Percentiles rank a stretch among this genome's conserved stretches.
Evolutionary conservation across 306 rosid genomes (phyloP).

Genomic region (Mimosa pudica): DNA sequence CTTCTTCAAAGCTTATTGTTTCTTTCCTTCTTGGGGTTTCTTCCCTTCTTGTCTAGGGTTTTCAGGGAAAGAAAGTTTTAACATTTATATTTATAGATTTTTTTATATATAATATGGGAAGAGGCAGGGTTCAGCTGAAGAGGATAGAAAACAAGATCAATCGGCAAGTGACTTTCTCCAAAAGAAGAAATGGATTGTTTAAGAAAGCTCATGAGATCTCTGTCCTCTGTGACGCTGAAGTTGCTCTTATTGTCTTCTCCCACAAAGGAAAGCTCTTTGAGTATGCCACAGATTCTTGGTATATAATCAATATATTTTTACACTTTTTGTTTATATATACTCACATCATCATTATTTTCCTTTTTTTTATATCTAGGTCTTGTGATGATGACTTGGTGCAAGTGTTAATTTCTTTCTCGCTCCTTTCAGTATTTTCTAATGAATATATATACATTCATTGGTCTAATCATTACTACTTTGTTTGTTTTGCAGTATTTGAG

Average conservation of each 20-base stretch:
- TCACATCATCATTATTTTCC: not conserved
- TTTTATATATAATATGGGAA: slow-evolving; percentile 57
- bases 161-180: slow-evolving; percentile 89
- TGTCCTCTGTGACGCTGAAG: slow-evolving; percentile 95
- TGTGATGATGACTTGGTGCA: not conserved
- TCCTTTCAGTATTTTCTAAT: not conserved
- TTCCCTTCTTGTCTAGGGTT: not conserved
- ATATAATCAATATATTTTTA: not conserved
- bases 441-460: not conserved
- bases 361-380: not conserved
- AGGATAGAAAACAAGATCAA: slow-evolving; percentile 97
- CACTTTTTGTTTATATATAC: not conserved
- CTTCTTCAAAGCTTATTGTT: not conserved
- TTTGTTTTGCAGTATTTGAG: slow-evolving; percentile 1
- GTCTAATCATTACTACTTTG: not conserved
- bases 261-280: slow-evolving; percentile 93
- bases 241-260: slow-evolving; percentile 91
- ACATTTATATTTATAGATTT: not conserved
- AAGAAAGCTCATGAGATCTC: slow-evolving; percentile 98
- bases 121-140: slow-evolving; percentile 95
- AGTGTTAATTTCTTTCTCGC: not conserved
- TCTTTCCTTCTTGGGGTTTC: not conserved
- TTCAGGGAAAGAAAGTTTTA: not conserved
- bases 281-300: slow-evolving; percentile 88
- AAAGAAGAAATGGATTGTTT: slow-evolving; percentile 85